Conservation (phyloP, 257 asterid species). For the Jacaranda copaia region DNA sequence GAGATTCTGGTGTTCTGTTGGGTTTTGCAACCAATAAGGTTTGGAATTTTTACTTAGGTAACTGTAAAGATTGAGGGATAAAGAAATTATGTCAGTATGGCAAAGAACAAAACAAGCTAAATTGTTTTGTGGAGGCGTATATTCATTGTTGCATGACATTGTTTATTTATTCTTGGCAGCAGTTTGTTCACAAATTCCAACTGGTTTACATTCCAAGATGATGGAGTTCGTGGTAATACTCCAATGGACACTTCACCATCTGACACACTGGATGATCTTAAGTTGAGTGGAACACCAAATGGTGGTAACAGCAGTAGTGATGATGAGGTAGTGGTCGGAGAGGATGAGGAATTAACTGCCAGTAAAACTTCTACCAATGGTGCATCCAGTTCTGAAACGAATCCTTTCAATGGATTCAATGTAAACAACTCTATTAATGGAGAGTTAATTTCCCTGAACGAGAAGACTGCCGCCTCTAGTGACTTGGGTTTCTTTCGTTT, state of each 20-base stretch:
- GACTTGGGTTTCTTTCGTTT: slow-evolving; percentile 66
- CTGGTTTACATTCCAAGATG: slow-evolving; percentile 99
- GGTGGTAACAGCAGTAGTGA: slow-evolving; percentile 73
- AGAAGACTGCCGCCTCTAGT: slow-evolving; percentile 46
- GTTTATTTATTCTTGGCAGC: slow-evolving; percentile 46
- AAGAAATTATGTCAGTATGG: neutral
- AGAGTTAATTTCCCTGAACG: slow-evolving; percentile 36
- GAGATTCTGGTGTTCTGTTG: neutral
- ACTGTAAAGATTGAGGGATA: neutral
- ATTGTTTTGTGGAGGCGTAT: neutral
- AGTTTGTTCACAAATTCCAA: slow-evolving; percentile 98
- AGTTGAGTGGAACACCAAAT: slow-evolving; percentile 60
- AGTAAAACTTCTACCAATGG: slow-evolving; percentile 49
- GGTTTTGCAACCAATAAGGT: neutral
- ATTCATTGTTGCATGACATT: slow-evolving; percentile 27
- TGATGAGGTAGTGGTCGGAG: slow-evolving; percentile 95
- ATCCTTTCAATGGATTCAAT: slow-evolving; percentile 40
- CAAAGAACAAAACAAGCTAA: neutral
- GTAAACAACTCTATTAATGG: slow-evolving; percentile 40
- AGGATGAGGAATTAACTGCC: slow-evolving; percentile 73
- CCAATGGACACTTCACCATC: slow-evolving; percentile 65
- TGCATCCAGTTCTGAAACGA: slow-evolving; percentile 42
- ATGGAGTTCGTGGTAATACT: slow-evolving; percentile 54
- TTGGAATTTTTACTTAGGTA: neutral
- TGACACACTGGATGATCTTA: slow-evolving; percentile 63